phyloP scores from a whole-genome alignment of 2,329 filamentous ascomycete species.

The Byssoonygena ceratinophila region DNA sequence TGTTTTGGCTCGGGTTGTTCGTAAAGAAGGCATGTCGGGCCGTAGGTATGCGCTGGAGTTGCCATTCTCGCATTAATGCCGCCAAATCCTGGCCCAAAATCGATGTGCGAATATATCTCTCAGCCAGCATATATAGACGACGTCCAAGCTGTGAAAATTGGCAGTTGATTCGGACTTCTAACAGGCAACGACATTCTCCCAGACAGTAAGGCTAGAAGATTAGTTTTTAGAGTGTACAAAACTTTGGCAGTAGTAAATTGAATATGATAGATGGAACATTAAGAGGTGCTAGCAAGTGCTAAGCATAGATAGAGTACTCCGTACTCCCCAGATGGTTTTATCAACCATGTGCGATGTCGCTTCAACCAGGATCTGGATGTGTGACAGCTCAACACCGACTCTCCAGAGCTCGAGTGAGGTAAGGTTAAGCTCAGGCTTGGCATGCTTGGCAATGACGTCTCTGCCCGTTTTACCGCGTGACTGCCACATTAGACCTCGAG shows the following conservation, averaged over 20 bases:
- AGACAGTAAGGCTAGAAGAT: neutral
- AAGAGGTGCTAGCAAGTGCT: no score
- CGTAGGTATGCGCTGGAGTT: slow-evolving; percentile 47
- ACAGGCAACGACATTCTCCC: slow-evolving; percentile 7
- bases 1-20: slow-evolving; percentile 23
- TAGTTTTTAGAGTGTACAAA: no score
- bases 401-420: neutral
- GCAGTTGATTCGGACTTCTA: neutral
- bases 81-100: neutral
- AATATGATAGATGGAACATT: no score
- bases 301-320: no score
- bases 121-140: neutral
- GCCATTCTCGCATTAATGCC: slow-evolving; percentile 25
- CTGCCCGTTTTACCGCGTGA: neutral
- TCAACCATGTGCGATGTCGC: no score
- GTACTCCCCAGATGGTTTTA: no score
- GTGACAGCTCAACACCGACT: neutral
- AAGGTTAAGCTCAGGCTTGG: slow-evolving; percentile 7
- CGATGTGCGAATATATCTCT: neutral
- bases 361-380: no score
- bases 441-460: slow-evolving; percentile 7
- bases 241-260: no score
- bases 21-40: slow-evolving; percentile 46
- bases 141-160: neutral
- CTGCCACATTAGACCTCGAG: neutral